phyloP scores from a whole-genome alignment of 2,329 filamentous ascomycete species.

The Tolypocladium pustulatum region DNA sequence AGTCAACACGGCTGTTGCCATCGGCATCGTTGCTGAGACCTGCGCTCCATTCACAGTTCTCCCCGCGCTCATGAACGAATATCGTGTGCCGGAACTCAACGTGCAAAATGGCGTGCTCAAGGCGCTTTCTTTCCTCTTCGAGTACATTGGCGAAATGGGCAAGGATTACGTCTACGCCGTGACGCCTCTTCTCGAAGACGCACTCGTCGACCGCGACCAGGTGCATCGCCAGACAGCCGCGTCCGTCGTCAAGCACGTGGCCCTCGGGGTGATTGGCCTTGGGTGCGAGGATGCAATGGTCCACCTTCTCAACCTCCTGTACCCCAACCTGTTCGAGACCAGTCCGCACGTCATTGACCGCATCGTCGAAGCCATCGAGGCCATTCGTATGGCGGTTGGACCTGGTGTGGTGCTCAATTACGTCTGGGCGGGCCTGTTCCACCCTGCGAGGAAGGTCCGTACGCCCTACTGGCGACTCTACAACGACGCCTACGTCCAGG shows the following conservation, averaged over 20 bases:
- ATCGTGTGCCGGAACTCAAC: conserved; percentile 94
- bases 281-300: conserved; percentile 98
- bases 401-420: conserved; percentile 95
- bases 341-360: conserved; percentile 97
- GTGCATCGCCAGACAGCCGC: conserved; percentile 96
- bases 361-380: conserved; percentile 95
- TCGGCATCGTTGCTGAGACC: conserved; percentile 96
- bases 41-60: conserved; percentile 97
- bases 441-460: conserved; percentile 89
- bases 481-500: conserved; percentile 93
- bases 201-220: conserved; percentile 94
- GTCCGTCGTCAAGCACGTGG: conserved; percentile 94
- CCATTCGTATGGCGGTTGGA: conserved; percentile 85
- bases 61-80: conserved; percentile 99
- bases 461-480: conserved; percentile 94
- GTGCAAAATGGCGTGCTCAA: conserved; percentile 98
- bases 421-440: conserved; percentile 94
- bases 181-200: conserved; percentile 89
- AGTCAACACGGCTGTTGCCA: conserved; percentile 96
- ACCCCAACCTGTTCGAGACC: conserved; percentile 96
- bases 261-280: conserved; percentile 90
- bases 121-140: conserved; percentile 91
- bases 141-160: conserved; percentile 99
- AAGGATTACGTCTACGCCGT: conserved; percentile 99
- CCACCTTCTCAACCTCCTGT: conserved; percentile 89